Percentiles rank a stretch among this genome's conserved stretches.
phyloP scores from a whole-genome alignment of 2,329 filamentous ascomycete species.

The Trichoderma polysporum region DNA sequence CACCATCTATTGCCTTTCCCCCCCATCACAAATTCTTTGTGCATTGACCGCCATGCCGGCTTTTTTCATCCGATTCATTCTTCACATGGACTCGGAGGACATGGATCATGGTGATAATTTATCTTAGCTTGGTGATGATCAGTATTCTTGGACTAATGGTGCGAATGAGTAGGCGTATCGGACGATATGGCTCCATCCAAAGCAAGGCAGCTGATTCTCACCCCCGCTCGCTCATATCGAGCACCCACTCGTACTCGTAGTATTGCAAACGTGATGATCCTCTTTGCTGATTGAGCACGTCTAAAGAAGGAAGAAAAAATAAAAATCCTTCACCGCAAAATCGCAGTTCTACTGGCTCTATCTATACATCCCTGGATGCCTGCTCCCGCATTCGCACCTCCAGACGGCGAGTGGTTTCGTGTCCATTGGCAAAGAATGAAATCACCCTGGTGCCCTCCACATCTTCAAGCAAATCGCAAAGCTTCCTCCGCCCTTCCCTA shows the following conservation, averaged over 20 bases:
- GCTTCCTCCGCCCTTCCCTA: slow-evolving; percentile 22
- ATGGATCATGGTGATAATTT: neutral
- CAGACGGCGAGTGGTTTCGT: neutral
- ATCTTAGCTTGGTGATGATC: neutral
- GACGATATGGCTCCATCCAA: neutral
- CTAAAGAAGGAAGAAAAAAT: neutral
- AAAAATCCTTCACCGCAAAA: neutral
- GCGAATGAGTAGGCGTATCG: neutral
- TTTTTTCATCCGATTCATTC: neutral
- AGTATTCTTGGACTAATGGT: neutral
- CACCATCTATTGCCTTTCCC: neutral
- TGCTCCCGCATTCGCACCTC: neutral
- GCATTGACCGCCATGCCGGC: slow-evolving; percentile 1
- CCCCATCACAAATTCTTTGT: neutral
- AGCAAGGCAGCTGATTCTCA: neutral
- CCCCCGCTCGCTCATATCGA: neutral
- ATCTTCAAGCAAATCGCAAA: slow-evolving; percentile 33
- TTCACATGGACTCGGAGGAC: neutral
- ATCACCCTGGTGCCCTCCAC: slow-evolving; percentile 32
- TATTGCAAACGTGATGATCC: neutral
- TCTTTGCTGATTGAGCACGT: neutral
- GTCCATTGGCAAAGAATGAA: slow-evolving; percentile 32
- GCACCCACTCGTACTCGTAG: neutral
- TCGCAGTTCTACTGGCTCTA: neutral
- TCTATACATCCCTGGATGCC: neutral